Evolutionary conservation across 345 rosid species (phyloP), one percentile per base, ranked within the genome.

Genomic region (Crucihimalaya himalaica): DNA sequence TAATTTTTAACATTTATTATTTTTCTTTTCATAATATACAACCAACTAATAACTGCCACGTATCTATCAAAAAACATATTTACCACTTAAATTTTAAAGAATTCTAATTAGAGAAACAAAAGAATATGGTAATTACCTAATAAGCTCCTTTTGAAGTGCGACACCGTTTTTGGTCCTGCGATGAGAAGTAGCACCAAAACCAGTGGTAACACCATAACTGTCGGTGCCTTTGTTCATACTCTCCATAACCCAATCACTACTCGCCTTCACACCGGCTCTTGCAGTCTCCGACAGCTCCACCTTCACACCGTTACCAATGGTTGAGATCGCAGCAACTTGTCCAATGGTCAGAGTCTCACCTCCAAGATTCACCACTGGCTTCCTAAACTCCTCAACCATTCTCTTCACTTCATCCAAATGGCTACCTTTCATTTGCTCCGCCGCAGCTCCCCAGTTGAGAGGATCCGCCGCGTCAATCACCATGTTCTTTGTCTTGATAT

Each of bases 201-300:
- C 96, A 35, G 96, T 90, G 35, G 93, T 90, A 45, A 90, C 76
- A 25, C 93, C 96, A 35, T 86, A 86, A 50, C 89, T 86, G 53
- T 88, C 96, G 6, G 87, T 85, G 6, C 91, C 93, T 45, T 83
- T 86, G 11, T n/a, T 70, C 96, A 88, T 85, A 68, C 91, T 86
- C 54, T 90, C 93, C 88, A 90, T 79, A 6, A 90, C 91, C 96
- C 93, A 88, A n/a, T 86, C 91, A 63, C 89, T 86, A 59, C 96
- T 90, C 7, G 93, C 93, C 53, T 90, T 74, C 11, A 90, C 93
- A 0, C 81, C 85, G n/a, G 79, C 78, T 29, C 91, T 77, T 0
- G 93, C 77, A 4, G 54, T 71, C 80, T 88, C 93, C 13, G 87
- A 75, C 4, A 88, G 72, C 79, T 84, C 86, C 12, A 89, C 88